A percentile compares a stretch with the other conserved stretches of the same genome.
These are phyloP conservation scores for Plectosphaerella cucumerina DNA, from an alignment of 2,329 filamentous ascomycete genomes.

Conservation along the genomic window DNA sequence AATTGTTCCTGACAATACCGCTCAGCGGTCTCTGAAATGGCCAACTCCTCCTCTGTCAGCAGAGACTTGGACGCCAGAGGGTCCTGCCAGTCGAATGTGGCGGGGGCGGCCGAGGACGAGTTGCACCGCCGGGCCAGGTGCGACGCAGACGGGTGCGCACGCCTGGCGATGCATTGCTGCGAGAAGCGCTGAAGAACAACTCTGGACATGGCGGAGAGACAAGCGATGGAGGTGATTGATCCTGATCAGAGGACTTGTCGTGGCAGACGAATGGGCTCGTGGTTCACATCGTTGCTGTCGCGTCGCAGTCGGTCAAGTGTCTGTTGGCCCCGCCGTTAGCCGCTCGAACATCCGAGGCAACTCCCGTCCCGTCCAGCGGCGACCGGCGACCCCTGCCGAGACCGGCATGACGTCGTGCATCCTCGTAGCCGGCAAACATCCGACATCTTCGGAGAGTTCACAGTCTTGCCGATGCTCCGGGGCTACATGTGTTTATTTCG, in stretches of 20 bases:
- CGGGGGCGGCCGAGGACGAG: slow-evolving; percentile 23
- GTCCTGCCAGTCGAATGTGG: slow-evolving; percentile 83
- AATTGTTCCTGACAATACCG: slow-evolving; percentile 91
- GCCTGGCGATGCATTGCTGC: slow-evolving; percentile 10
- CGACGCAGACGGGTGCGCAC: slow-evolving; percentile 5
- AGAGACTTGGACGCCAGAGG: slow-evolving; percentile 71
- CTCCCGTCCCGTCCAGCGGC: not conserved
- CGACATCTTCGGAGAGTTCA: not conserved
- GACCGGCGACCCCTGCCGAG: too few species aligned
- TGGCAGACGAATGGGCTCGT: too few species aligned
- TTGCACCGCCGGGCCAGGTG: slow-evolving; percentile 26
- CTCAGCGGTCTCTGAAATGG: slow-evolving; percentile 86
- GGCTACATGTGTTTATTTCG: too few species aligned
- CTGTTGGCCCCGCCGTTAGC: slow-evolving; percentile 1
- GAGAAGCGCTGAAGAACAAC: not conserved
- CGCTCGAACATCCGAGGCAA: not conserved
- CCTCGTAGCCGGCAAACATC: too few species aligned
- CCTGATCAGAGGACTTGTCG: too few species aligned
- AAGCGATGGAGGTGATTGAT: too few species aligned
- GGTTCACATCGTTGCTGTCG: too few species aligned
- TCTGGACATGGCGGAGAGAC: not conserved
- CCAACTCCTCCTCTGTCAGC: slow-evolving; percentile 84
- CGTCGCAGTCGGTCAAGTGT: too few species aligned
- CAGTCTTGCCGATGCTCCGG: too few species aligned
- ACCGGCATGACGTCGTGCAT: too few species aligned